Percentiles rank a stretch among this genome's conserved stretches.
Evolutionary conservation across 2,329 filamentous ascomycete species (phyloP).

Genomic region (Apiospora pterosperma): DNA sequence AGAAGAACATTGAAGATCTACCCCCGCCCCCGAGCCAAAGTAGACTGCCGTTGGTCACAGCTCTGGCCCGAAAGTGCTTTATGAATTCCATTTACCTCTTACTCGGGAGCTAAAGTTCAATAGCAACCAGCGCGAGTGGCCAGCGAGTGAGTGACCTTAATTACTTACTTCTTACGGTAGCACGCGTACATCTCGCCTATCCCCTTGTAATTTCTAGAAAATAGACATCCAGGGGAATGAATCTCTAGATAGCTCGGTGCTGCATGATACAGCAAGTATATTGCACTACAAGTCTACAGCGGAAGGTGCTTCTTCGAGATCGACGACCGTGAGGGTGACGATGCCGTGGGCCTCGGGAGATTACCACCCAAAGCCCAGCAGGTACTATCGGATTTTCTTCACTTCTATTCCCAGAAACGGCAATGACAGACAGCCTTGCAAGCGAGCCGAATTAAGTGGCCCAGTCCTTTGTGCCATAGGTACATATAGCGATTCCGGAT

Average conservation of each 20-base stretch:
- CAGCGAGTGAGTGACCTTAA: not conserved
- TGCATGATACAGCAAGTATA: not conserved
- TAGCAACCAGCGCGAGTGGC: not conserved
- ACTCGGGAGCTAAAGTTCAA: not conserved
- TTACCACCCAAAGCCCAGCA: not conserved
- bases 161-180: no score
- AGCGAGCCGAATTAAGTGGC: not conserved
- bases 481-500: not conserved
- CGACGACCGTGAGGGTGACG: constrained; percentile 1
- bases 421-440: not conserved
- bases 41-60: constrained; percentile 5
- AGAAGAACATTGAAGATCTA: constrained; percentile 1
- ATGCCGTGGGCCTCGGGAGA: constrained; percentile 1
- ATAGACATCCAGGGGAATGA: no score
- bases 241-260: not conserved
- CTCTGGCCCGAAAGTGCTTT: not conserved
- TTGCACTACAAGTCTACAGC: not conserved
- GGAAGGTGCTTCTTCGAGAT: not conserved
- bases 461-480: not conserved
- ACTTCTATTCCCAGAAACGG: not conserved
- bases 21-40: not conserved
- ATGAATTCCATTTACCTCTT: not conserved
- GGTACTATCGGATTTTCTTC: not conserved
- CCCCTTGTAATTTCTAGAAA: no score
- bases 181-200: not conserved